phyloP scores from a whole-genome alignment of 2,329 filamentous ascomycete species.

The Trichoderma asperellum region DNA sequence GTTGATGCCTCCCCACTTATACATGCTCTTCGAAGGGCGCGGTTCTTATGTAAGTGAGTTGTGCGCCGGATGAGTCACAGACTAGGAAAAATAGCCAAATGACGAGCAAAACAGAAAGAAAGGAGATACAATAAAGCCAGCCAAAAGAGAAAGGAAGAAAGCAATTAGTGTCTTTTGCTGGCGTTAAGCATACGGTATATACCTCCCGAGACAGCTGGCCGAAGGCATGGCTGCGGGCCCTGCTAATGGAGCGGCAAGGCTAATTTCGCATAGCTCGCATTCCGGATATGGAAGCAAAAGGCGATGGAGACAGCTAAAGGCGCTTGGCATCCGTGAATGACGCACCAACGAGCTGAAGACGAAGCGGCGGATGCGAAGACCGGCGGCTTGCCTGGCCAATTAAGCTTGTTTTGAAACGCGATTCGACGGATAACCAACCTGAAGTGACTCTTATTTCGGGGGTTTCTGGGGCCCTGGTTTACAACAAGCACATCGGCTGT shows the following conservation, averaged over 20 bases:
- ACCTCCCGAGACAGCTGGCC: not conserved
- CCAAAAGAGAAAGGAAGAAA: not conserved
- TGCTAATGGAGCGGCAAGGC: not conserved
- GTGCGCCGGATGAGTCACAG: not conserved
- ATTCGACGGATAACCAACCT: not conserved
- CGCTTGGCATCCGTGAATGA: not conserved
- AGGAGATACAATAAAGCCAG: not conserved
- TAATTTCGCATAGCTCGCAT: not conserved
- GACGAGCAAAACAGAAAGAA: not conserved
- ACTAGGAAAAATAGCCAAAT: too few species aligned
- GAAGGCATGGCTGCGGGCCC: conserved; percentile 10
- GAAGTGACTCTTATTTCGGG: not conserved
- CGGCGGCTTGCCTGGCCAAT: not conserved
- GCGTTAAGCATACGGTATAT: not conserved
- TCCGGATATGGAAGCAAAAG: conserved; percentile 22
- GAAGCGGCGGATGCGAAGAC: not conserved
- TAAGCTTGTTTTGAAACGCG: not conserved
- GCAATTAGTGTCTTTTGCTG: not conserved
- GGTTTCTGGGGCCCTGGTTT: not conserved
- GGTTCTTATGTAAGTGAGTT: not conserved
- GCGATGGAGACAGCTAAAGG: conserved; percentile 5
- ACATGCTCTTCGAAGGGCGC: not conserved
- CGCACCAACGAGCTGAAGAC: not conserved
- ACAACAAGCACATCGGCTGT: not conserved
- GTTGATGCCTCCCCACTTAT: not conserved